Conservation (phyloP, 371 early-diverging fungal species). For the Syncephalastrum sp. region DNA sequence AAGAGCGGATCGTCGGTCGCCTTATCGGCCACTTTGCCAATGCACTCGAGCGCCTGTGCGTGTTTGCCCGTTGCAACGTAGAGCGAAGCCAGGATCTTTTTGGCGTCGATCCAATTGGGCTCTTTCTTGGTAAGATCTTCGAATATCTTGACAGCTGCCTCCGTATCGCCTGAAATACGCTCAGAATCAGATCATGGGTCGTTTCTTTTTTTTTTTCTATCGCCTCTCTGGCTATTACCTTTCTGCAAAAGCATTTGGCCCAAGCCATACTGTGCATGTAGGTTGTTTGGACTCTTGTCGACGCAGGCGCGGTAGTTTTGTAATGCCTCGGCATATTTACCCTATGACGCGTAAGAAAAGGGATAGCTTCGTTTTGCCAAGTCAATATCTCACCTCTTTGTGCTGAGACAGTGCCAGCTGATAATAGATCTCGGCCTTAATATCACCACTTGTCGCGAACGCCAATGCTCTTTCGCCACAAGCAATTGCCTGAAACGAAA, state of each 20-base stretch:
- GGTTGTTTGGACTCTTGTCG: constrained; percentile 66
- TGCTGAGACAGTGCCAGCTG: constrained; percentile 63
- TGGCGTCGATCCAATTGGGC: constrained; percentile 52
- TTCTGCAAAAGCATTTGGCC: constrained; percentile 70
- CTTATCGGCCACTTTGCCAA: constrained; percentile 56
- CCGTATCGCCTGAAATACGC: constrained; percentile 34
- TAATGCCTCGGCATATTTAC: constrained; percentile 69
- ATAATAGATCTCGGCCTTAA: constrained; percentile 63
- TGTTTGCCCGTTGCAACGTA: constrained; percentile 67
- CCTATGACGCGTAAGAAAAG: constrained; percentile 14
- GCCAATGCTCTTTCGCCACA: constrained; percentile 49
- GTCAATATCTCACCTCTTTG: constrained; percentile 27
- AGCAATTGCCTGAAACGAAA: constrained; percentile 27
- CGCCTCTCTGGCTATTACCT: constrained; percentile 17
- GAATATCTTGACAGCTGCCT: constrained; percentile 68
- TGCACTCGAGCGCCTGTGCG: constrained; percentile 62
- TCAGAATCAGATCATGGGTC: no score
- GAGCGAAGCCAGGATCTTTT: constrained; percentile 59
- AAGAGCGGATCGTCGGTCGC: constrained; percentile 54
- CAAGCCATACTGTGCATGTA: constrained; percentile 73
- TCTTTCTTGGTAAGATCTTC: constrained; percentile 53
- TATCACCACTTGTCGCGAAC: constrained; percentile 46
- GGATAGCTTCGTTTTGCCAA: background rate
- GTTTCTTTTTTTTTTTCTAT: background rate
- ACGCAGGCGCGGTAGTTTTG: constrained; percentile 69